Percentiles rank a stretch among this genome's conserved stretches.
phyloP scores from a whole-genome alignment of 169 alveolate species.

The Cryptosporidium andersoni region DNA sequence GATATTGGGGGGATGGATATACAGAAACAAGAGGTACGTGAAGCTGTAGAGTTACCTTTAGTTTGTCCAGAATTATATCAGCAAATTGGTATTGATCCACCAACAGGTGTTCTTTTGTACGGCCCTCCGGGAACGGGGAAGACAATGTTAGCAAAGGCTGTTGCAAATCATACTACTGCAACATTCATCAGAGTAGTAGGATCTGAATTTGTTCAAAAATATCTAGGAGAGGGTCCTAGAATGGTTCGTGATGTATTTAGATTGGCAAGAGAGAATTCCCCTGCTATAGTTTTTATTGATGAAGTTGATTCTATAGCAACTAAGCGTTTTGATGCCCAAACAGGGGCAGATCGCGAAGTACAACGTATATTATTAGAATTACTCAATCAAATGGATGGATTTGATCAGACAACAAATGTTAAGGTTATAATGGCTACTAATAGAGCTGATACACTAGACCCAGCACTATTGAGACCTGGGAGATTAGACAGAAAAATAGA shows the following conservation, averaged over 20 bases:
- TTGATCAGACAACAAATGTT: constrained; percentile 96
- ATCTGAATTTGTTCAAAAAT: constrained; percentile 98
- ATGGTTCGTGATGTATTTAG: constrained; percentile 99
- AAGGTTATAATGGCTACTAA: constrained; percentile 99
- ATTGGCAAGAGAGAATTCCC: constrained; percentile 96
- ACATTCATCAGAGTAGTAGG: constrained; percentile 98
- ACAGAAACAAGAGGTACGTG: constrained; percentile 97
- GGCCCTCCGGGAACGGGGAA: constrained; percentile 99
- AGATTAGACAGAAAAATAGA: constrained; percentile 97
- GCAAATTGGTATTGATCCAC: constrained; percentile 98
- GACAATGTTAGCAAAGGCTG: constrained; percentile 99
- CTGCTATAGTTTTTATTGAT: constrained; percentile 97
- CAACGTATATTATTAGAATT: constrained; percentile 96
- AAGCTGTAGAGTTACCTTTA: constrained; percentile 98
- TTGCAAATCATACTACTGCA: constrained; percentile 97
- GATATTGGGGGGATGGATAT: constrained; percentile 99
- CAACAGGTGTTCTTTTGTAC: constrained; percentile 96
- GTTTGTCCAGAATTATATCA: constrained; percentile 97
- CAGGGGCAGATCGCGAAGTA: constrained; percentile 99
- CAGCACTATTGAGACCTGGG: constrained; percentile 98
- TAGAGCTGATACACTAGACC: constrained; percentile 99
- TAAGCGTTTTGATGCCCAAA: constrained; percentile 94
- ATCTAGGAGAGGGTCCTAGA: constrained; percentile 99
- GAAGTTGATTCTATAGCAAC: constrained; percentile 99
- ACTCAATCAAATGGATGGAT: constrained; percentile 99